phyloP scores from a whole-genome alignment of 1,284 basidiomycete genomes.

The Ustilago lituana region DNA sequence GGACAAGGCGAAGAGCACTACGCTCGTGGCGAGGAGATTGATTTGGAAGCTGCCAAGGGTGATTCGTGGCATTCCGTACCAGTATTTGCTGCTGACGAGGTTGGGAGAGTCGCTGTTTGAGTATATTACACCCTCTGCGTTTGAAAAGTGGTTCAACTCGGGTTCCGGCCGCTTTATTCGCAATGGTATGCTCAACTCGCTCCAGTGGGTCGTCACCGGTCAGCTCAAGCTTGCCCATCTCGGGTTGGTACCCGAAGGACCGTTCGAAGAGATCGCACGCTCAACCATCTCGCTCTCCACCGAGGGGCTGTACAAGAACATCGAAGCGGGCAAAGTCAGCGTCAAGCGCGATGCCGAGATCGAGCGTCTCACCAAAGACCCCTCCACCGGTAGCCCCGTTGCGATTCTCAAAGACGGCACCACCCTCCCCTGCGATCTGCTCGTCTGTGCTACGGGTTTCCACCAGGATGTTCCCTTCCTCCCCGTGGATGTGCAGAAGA shows the following conservation, averaged over 20 bases:
- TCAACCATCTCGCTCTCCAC: constrained; percentile 56
- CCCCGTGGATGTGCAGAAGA: constrained; percentile 29
- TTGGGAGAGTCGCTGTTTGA: constrained; percentile 56
- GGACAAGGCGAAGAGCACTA: constrained; percentile 30
- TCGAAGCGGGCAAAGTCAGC: constrained; percentile 21
- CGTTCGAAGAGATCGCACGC: constrained; percentile 56
- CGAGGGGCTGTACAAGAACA: constrained; percentile 54
- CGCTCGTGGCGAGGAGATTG: constrained; percentile 53
- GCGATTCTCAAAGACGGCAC: constrained; percentile 40
- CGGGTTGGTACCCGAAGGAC: constrained; percentile 44
- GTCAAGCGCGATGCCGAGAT: constrained; percentile 42
- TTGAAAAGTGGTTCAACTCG: constrained; percentile 44
- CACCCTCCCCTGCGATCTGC: constrained; percentile 37
- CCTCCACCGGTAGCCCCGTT: background rate
- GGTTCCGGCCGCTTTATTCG: constrained; percentile 40
- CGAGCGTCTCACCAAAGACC: constrained; percentile 11
- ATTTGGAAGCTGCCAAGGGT: constrained; percentile 59
- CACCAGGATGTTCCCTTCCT: constrained; percentile 55
- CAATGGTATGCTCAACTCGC: constrained; percentile 47
- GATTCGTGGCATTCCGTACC: constrained; percentile 52
- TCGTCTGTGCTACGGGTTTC: constrained; percentile 57
- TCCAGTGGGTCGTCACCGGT: constrained; percentile 43
- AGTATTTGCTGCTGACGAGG: constrained; percentile 54
- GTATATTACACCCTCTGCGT: constrained; percentile 48
- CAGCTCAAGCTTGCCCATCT: constrained; percentile 47